Percentiles rank a stretch among this genome's conserved stretches.
Evolutionary conservation across 306 rosid species (phyloP).

Genomic region (Betula pendula): DNA sequence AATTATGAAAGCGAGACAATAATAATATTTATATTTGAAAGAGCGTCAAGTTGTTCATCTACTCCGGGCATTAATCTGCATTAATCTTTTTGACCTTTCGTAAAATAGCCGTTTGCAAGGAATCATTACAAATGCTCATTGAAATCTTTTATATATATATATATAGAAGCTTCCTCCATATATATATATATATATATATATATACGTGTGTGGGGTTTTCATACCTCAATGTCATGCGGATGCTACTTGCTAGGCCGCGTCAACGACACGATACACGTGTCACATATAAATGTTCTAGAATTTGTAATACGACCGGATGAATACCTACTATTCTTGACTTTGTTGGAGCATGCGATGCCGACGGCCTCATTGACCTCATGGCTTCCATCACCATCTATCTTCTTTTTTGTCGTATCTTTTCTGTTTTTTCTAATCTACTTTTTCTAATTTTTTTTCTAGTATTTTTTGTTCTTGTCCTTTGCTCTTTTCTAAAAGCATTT

Average conservation of each 20-base stretch:
- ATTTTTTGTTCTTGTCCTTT: too few relatives aligned
- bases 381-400: neutral
- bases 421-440: neutral
- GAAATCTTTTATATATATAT: too few relatives aligned
- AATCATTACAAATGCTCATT: neutral
- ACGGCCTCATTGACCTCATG: constrained; percentile 15
- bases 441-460: too few relatives aligned
- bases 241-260: too few relatives aligned
- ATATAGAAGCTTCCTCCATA: too few relatives aligned
- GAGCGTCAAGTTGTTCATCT: constrained; percentile 1
- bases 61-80: too few relatives aligned
- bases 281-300: neutral
- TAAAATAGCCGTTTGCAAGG: neutral
- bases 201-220: too few relatives aligned
- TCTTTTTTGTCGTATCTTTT: neutral
- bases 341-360: neutral
- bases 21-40: neutral
- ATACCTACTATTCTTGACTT: neutral
- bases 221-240: too few relatives aligned
- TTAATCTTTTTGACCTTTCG: neutral
- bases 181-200: too few relatives aligned
- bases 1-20: too few relatives aligned
- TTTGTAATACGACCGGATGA: neutral
- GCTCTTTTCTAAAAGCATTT: too few relatives aligned
- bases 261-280: too few relatives aligned